phyloP scores from a whole-genome alignment of 2,329 filamentous ascomycete genomes.

The Hypoxylon sp. region DNA sequence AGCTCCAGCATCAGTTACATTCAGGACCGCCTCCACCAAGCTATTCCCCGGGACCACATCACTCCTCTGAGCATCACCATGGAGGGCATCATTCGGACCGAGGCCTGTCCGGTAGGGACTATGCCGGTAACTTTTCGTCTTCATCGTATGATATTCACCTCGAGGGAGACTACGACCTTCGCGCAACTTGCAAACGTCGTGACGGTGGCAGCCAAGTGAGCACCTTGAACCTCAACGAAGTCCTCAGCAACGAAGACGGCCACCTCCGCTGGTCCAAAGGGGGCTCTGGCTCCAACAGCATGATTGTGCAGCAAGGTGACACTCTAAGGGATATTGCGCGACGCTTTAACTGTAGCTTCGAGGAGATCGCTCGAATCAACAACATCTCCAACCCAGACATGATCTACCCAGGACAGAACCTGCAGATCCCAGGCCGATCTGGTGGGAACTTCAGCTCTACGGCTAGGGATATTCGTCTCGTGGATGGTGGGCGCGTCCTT shows the following conservation, averaged over 20 bases:
- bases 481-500: slow-evolving; percentile 56
- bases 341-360: slow-evolving; percentile 54
- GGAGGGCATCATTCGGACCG: slow-evolving; percentile 25
- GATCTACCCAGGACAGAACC: slow-evolving; percentile 61
- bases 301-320: slow-evolving; percentile 60
- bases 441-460: slow-evolving; percentile 56
- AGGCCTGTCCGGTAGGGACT: slow-evolving; percentile 42
- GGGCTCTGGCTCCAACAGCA: slow-evolving; percentile 46
- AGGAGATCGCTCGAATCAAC: slow-evolving; percentile 60
- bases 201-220: slow-evolving; percentile 56
- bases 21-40: slow-evolving; percentile 28
- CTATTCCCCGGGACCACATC: slow-evolving; percentile 28
- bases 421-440: slow-evolving; percentile 54
- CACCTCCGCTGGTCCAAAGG: slow-evolving; percentile 57
- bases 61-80: slow-evolving; percentile 28
- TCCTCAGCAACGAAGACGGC: slow-evolving; percentile 57
- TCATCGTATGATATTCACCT: slow-evolving; percentile 57
- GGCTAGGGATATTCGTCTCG: slow-evolving; percentile 56
- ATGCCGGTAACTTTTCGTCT: slow-evolving; percentile 56
- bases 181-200: slow-evolving; percentile 54
- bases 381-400: slow-evolving; percentile 60
- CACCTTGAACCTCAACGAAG: slow-evolving; percentile 56
- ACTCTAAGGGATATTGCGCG: slow-evolving; percentile 59
- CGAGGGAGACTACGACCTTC: slow-evolving; percentile 57
- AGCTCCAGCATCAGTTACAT: slow-evolving; percentile 45